Conservation (phyloP, 208 protist genomes). For the Acanthamoeba divionensis region DNA sequence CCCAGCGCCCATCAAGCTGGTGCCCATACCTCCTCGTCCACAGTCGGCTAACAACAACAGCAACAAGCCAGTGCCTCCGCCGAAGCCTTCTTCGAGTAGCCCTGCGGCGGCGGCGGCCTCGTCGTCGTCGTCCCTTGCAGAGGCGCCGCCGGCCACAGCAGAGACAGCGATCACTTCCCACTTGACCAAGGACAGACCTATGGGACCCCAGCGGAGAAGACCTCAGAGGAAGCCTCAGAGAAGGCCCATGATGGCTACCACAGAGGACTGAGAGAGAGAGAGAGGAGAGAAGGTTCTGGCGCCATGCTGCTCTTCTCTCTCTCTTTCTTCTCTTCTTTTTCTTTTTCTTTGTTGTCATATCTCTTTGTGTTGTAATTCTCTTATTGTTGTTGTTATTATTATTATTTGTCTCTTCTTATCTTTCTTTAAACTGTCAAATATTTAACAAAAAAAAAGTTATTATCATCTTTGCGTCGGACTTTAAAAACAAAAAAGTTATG, state of each 20-base stretch:
- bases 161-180: background rate
- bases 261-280: constrained; percentile 14
- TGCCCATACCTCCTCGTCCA: background rate
- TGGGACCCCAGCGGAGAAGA: constrained; percentile 26
- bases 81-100: background rate
- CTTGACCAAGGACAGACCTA: constrained; percentile 34
- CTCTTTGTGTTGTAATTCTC: too few relatives aligned
- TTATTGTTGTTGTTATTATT: too few relatives aligned
- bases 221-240: constrained; percentile 11
- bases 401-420: too few relatives aligned
- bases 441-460: too few relatives aligned
- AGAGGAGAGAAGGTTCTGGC: too few relatives aligned
- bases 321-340: too few relatives aligned
- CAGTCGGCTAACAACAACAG: background rate
- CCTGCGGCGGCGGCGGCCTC: too few relatives aligned
- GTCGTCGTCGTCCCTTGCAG: background rate
- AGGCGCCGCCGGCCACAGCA: background rate
- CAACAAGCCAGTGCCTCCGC: background rate
- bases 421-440: too few relatives aligned
- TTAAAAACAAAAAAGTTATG: too few relatives aligned
- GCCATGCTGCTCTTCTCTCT: too few relatives aligned
- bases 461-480: too few relatives aligned
- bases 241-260: constrained; percentile 33
- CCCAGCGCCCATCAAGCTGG: background rate
- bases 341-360: too few relatives aligned